Conservation (phyloP, 2,329 filamentous ascomycete species). For the Talaromyces sp. region DNA sequence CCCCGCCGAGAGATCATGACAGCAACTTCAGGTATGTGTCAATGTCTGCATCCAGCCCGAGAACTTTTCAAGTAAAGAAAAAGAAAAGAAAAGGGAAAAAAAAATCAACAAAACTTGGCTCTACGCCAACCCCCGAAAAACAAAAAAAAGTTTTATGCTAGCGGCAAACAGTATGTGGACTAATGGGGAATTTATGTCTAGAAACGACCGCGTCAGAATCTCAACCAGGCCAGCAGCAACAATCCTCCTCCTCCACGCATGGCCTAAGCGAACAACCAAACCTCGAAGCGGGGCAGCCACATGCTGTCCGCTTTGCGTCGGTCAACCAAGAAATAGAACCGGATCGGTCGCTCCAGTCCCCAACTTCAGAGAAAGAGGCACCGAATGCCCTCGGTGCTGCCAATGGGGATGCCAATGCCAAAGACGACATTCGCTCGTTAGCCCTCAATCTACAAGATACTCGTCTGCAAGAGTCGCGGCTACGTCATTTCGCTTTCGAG, state of each 20-base stretch:
- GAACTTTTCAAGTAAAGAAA: neutral
- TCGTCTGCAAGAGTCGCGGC: conserved; percentile 74
- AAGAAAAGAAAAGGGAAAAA: conserved; percentile 5
- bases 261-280: conserved; percentile 9
- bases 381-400: conserved; percentile 22
- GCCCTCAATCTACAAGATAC: conserved; percentile 69
- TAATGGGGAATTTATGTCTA: conserved; percentile 4
- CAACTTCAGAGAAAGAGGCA: conserved; percentile 4
- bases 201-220: conserved; percentile 9
- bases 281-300: conserved; percentile 23
- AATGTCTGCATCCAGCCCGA: neutral
- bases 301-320: conserved; percentile 68
- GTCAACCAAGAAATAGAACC: conserved; percentile 67
- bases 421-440: conserved; percentile 67
- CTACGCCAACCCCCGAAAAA: neutral
- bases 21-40: conserved; percentile 18
- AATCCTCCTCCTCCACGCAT: neutral
- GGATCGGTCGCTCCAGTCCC: conserved; percentile 31
- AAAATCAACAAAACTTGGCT: neutral
- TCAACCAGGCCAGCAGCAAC: conserved; percentile 1
- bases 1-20: conserved; percentile 19
- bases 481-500: conserved; percentile 86
- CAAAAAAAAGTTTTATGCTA: neutral
- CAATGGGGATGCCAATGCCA: conserved; percentile 40
- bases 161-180: conserved; percentile 2